These are phyloP conservation scores for Saturnispora silvae DNA, from an alignment of 805 yeast genomes.

Conservation along the genomic window DNA sequence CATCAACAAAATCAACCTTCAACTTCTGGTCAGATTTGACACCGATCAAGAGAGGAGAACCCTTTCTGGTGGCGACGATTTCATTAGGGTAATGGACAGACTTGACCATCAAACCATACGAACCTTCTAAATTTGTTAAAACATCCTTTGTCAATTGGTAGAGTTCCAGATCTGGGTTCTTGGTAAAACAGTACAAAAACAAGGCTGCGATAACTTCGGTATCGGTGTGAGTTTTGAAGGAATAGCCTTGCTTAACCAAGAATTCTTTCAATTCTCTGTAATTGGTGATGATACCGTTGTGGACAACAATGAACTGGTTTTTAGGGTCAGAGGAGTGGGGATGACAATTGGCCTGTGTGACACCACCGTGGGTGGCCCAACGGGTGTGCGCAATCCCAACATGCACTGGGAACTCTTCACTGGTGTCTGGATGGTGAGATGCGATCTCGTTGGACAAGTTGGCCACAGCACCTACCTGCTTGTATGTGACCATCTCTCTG, in stretches of 20 bases:
- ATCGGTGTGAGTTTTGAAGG: slow-evolving; percentile 88
- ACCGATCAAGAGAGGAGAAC: slow-evolving; percentile 94
- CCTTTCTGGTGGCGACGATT: slow-evolving; percentile 93
- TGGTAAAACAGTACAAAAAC: slow-evolving; percentile 77
- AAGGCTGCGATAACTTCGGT: slow-evolving; percentile 96
- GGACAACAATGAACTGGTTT: slow-evolving; percentile 86
- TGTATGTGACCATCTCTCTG: slow-evolving; percentile 61
- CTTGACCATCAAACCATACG: slow-evolving; percentile 90
- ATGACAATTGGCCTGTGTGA: slow-evolving; percentile 78
- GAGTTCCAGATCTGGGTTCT: slow-evolving; percentile 76
- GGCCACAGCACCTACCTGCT: slow-evolving; percentile 86
- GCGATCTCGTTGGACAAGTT: slow-evolving; percentile 61
- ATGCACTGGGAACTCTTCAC: slow-evolving; percentile 66
- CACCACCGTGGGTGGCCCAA: slow-evolving; percentile 99
- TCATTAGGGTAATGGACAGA: slow-evolving; percentile 91
- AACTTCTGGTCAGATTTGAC: slow-evolving; percentile 91
- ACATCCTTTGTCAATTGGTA: slow-evolving; percentile 89
- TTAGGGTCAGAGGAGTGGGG: slow-evolving; percentile 85
- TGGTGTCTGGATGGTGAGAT: slow-evolving; percentile 39
- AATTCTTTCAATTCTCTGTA: slow-evolving; percentile 84
- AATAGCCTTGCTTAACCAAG: slow-evolving; percentile 65
- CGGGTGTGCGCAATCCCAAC: slow-evolving; percentile 98
- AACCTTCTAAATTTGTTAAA: slow-evolving; percentile 88
- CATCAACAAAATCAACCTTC: slow-evolving; percentile 97
- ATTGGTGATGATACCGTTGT: slow-evolving; percentile 97